Percentiles rank a stretch among this genome's conserved stretches.
Evolutionary conservation across 73 alveolate species (phyloP).

Genomic region (Diophrys appendiculata): DNA sequence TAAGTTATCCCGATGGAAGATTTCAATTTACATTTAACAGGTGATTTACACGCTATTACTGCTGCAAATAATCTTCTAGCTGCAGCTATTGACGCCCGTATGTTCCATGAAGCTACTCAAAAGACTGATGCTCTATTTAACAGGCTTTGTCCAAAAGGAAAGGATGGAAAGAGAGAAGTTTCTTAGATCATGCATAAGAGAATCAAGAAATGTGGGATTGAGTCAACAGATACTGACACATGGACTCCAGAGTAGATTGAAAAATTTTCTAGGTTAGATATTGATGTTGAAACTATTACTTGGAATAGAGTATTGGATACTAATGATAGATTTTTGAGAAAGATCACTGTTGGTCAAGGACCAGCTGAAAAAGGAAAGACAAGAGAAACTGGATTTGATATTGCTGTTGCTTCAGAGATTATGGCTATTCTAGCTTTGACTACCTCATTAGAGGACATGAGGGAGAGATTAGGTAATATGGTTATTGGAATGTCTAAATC

Average conservation of each 20-base stretch:
- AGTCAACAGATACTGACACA: slow-evolving; percentile 13
- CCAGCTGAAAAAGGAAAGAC: slow-evolving; percentile 32
- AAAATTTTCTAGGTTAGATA: slow-evolving; percentile 37
- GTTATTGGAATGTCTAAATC: slow-evolving; percentile 17
- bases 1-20: slow-evolving; percentile 74
- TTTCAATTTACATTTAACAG: slow-evolving; percentile 65
- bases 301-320: slow-evolving; percentile 42
- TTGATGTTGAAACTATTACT: slow-evolving; percentile 44
- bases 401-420: slow-evolving; percentile 48
- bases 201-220: slow-evolving; percentile 25
- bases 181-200: slow-evolving; percentile 25
- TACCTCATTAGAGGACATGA: slow-evolving; percentile 31
- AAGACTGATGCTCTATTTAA: slow-evolving; percentile 36
- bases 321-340: slow-evolving; percentile 38
- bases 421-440: slow-evolving; percentile 54
- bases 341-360: slow-evolving; percentile 46
- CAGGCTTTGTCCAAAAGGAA: slow-evolving; percentile 65
- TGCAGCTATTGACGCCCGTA: slow-evolving; percentile 70
- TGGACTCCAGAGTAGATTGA: slow-evolving; percentile 35
- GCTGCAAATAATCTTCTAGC: slow-evolving; percentile 61
- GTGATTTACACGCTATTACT: slow-evolving; percentile 71
- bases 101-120: slow-evolving; percentile 58
- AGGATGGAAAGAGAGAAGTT: slow-evolving; percentile 43
- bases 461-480: slow-evolving; percentile 44
- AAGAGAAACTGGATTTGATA: slow-evolving; percentile 48